A percentile compares a stretch with the other conserved stretches of the same genome.
phyloP scores from a whole-genome alignment of 2,329 filamentous ascomycete genomes.

The Ceratocystis destructans region DNA sequence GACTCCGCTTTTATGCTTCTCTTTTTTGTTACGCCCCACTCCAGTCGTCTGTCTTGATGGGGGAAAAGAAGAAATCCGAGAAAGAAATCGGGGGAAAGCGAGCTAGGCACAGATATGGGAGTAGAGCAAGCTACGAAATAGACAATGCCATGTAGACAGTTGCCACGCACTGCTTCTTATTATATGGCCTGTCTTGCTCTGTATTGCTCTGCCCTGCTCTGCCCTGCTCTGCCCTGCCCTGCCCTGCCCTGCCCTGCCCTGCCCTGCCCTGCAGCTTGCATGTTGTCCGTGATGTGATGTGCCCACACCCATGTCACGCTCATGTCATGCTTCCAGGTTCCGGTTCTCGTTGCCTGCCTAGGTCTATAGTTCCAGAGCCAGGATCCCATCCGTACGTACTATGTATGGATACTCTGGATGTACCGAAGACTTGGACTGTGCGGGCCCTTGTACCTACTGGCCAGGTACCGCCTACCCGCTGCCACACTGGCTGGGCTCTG shows the following conservation, averaged over 20 bases:
- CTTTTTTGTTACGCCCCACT: neutral
- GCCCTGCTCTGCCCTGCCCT: neutral
- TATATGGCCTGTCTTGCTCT: no score
- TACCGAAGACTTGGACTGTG: slow-evolving; percentile 10
- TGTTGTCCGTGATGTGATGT: neutral
- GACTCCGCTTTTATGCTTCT: neutral
- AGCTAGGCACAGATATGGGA: neutral
- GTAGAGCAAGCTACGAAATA: neutral
- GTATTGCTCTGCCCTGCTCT: neutral
- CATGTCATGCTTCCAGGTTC: neutral
- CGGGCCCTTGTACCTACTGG: neutral
- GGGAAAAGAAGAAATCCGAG: neutral
- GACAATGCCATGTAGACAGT: neutral
- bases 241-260: neutral
- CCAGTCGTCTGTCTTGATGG: neutral
- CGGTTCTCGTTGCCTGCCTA: no score
- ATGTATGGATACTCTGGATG: slow-evolving; percentile 4
- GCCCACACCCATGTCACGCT: neutral
- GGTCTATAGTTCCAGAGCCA: no score
- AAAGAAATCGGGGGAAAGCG: neutral
- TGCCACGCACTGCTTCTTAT: no score
- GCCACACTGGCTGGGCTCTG: neutral
- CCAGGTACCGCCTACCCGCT: neutral
- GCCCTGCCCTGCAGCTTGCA: no score
- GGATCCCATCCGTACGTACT: neutral